A percentile compares a stretch with the other conserved stretches of the same genome.
phyloP scores from a whole-genome alignment of 257 asterid genomes.

The Haberlea rhodopensis region DNA sequence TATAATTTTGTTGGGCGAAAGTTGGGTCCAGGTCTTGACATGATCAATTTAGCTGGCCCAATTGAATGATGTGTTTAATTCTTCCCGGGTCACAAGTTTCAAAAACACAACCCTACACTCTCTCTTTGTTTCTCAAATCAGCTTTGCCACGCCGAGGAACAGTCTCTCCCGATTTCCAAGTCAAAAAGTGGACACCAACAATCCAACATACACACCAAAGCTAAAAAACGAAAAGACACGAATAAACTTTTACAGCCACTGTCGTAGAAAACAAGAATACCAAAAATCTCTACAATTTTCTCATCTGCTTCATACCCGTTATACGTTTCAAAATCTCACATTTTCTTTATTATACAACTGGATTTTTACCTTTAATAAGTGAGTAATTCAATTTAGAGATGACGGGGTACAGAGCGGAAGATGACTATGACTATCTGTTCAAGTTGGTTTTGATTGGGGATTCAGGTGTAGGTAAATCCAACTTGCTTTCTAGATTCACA shows the following conservation, averaged over 20 bases:
- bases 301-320: neutral
- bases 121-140: neutral
- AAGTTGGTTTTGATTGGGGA: slow-evolving; percentile 83
- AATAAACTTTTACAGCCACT: slow-evolving; percentile 18
- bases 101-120: neutral
- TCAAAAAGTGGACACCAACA: slow-evolving; percentile 1
- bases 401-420: slow-evolving; percentile 85
- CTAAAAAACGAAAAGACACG: slow-evolving; percentile 10
- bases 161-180: slow-evolving; percentile 27
- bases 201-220: neutral
- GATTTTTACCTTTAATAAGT: neutral
- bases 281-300: slow-evolving; percentile 18
- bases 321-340: slow-evolving; percentile 24
- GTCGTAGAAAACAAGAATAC: slow-evolving; percentile 18
- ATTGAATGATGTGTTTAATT: neutral
- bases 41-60: neutral
- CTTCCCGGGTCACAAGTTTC: neutral
- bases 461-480: slow-evolving; percentile 85
- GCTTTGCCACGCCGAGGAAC: neutral
- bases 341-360: slow-evolving; percentile 12
- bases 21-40: too few relatives aligned
- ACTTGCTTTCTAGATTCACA: slow-evolving; percentile 81
- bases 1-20: too few relatives aligned
- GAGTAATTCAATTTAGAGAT: slow-evolving; percentile 30
- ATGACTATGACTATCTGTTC: slow-evolving; percentile 83